These are phyloP conservation scores for Diophrys sp. DNA, from an alignment of 73 alveolate genomes.

Conservation along the genomic window DNA sequence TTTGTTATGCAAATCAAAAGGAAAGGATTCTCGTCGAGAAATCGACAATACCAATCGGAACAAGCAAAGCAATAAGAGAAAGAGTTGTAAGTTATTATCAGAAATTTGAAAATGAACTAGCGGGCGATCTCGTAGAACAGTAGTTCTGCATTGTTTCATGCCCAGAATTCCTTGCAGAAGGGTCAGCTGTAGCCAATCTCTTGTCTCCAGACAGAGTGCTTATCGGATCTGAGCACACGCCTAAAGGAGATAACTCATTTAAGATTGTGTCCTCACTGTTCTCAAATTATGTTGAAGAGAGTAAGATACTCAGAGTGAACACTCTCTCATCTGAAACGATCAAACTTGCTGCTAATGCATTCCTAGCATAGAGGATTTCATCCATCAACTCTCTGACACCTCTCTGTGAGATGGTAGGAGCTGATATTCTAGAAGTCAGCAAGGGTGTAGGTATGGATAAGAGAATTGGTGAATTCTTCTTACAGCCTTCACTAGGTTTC, in stretches of 20 bases:
- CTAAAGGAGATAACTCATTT: constrained; percentile 15
- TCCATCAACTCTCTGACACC: constrained; percentile 95
- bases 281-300: constrained; percentile 66
- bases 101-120: constrained; percentile 8
- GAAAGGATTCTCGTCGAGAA: constrained; percentile 80
- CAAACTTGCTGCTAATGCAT: constrained; percentile 85
- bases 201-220: constrained; percentile 91
- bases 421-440: constrained; percentile 83
- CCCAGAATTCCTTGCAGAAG: constrained; percentile 98
- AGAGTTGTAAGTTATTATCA: neutral
- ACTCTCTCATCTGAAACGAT: constrained; percentile 33
- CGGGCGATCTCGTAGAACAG: constrained; percentile 26
- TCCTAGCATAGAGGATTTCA: constrained; percentile 91
- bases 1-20: constrained; percentile 29
- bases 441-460: constrained; percentile 77
- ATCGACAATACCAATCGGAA: constrained; percentile 95
- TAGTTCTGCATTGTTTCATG: constrained; percentile 76
- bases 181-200: constrained; percentile 93
- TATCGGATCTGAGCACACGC: constrained; percentile 65
- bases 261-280: constrained; percentile 26
- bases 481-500: constrained; percentile 90
- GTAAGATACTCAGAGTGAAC: constrained; percentile 56
- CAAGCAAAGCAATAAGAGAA: constrained; percentile 68
- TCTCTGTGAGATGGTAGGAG: constrained; percentile 92
- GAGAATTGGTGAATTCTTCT: constrained; percentile 91